A percentile compares a stretch with the other conserved stretches of the same genome.
Evolutionary conservation across 2,329 filamentous ascomycete genomes (phyloP).

Genomic region (Aspergillus melleus): DNA sequence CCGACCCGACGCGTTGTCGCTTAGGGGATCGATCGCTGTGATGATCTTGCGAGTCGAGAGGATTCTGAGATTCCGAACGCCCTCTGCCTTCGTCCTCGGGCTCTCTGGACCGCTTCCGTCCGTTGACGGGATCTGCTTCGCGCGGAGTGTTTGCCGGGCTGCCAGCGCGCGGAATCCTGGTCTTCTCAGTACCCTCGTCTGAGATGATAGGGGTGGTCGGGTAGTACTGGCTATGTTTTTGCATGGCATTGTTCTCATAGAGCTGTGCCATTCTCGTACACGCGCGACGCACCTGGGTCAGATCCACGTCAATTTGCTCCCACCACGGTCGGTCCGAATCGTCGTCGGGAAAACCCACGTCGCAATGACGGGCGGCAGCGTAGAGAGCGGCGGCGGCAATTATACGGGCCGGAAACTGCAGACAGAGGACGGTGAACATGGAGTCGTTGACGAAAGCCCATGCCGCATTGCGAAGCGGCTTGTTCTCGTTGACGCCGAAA

Average conservation of each 20-base stretch:
- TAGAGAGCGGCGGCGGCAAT: slow-evolving; percentile 86
- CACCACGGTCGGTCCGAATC: slow-evolving; percentile 81
- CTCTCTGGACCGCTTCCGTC: slow-evolving; percentile 43
- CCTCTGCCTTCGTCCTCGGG: slow-evolving; percentile 24
- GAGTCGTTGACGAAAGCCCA: slow-evolving; percentile 96
- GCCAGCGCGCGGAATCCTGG: slow-evolving; percentile 34
- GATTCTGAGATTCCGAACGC: slow-evolving; percentile 12
- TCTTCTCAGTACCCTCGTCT: slow-evolving; percentile 39
- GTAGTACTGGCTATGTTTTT: slow-evolving; percentile 46
- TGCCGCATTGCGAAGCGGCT: slow-evolving; percentile 76
- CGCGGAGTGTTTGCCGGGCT: slow-evolving; percentile 22
- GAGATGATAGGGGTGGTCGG: slow-evolving; percentile 35
- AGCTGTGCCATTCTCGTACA: slow-evolving; percentile 71
- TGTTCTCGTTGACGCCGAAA: slow-evolving; percentile 74
- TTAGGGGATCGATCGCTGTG: slow-evolving; percentile 39
- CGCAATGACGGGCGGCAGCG: slow-evolving; percentile 75
- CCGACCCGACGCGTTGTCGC: slow-evolving; percentile 34
- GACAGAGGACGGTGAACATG: slow-evolving; percentile 77
- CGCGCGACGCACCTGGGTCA: slow-evolving; percentile 69
- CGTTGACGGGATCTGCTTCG: slow-evolving; percentile 25
- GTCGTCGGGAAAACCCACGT: slow-evolving; percentile 72
- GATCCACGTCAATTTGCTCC: slow-evolving; percentile 71
- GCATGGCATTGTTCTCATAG: slow-evolving; percentile 47
- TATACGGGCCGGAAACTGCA: slow-evolving; percentile 75
- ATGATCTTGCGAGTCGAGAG: slow-evolving; percentile 5